Base-by-base conservation (phyloP, 139 green algal genomes). In the Chlorella sorokiniana region DNA sequence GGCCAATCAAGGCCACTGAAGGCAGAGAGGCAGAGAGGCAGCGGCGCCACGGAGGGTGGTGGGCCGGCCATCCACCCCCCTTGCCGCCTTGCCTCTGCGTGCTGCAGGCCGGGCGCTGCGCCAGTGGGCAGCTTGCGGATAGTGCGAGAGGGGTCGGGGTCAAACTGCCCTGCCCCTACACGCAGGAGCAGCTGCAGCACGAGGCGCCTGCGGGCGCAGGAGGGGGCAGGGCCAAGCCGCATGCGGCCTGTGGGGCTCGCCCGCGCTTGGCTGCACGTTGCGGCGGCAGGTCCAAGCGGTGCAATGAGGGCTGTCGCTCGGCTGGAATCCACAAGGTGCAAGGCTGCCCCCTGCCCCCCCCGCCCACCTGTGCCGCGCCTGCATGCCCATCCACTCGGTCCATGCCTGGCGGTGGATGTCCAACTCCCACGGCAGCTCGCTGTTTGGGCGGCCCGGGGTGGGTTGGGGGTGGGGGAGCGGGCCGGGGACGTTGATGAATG, bases 161-260 rank as follows among this genome's bases (percentile, higher is more conserved):
- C 72, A 40, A 79, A 67, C 0, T 14, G 48, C 8, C 72, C 72
- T 8, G 72, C 51, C 8, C 44, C 72, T 2, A 68, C 35, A 51
- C 72, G 72, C 72, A 79, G 72, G 51, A 79, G 51, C 51, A 79
- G 72, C 35, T 59, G 40, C 37, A 79, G 72, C 52, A 79, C 51
- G 35, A 37, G 10, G 35, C 52, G 72, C 72, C 72, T 79, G 72
- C 52, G 23, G 29, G 6, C 16, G 7, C 41, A n/a, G n/a, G n/a
- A n/a, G n/a, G n/a, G n/a, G n/a, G n/a, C n/a, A n/a, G n/a, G n/a
- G n/a, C n/a, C n/a, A n/a, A n/a, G n/a, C n/a, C n/a, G n/a, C n/a
- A n/a, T n/a, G n/a, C n/a, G n/a, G n/a, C n/a, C n/a, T n/a, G n/a
- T n/a, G n/a, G n/a, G n/a, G n/a, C n/a, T n/a, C n/a, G n/a, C n/a